Percentiles rank a stretch among this genome's conserved stretches.
These are phyloP conservation scores for Clavariopsis aquatica DNA, from an alignment of 495 filamentous ascomycete species.

Conservation along the genomic window DNA sequence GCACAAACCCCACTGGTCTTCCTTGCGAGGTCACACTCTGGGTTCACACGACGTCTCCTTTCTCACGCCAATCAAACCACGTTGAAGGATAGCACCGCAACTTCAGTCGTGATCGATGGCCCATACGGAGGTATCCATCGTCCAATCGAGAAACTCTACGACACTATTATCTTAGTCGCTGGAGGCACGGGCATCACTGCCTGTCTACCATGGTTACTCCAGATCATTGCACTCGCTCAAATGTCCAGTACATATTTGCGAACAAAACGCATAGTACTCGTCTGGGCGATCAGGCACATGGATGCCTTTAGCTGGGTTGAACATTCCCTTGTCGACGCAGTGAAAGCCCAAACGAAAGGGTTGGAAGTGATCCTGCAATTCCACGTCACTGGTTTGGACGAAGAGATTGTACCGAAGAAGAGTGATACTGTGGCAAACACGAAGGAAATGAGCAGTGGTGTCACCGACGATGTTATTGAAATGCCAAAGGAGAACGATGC, in stretches of 20 bases:
- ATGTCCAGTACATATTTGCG: background rate
- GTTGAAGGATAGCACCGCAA: background rate
- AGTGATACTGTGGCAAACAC: background rate
- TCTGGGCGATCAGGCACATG: background rate
- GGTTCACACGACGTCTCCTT: background rate
- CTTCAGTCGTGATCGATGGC: conserved; percentile 33
- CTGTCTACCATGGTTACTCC: conserved; percentile 29
- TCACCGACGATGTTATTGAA: background rate
- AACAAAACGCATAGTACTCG: background rate
- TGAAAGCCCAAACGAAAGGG: background rate
- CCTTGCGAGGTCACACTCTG: background rate
- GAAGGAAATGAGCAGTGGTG: background rate
- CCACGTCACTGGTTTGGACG: background rate
- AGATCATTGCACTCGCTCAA: background rate
- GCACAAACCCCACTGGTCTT: background rate
- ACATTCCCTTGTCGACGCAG: background rate
- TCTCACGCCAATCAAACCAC: background rate
- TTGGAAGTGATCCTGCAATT: background rate
- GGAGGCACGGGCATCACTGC: conserved; percentile 40
- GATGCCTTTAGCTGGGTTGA: background rate
- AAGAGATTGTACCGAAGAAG: background rate
- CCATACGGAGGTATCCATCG: conserved; percentile 34
- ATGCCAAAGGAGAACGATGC: background rate
- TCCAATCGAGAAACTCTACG: conserved; percentile 16
- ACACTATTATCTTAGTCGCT: conserved; percentile 36